Evolutionary conservation across 2,329 filamentous ascomycete species (phyloP), one percentile per base, ranked within the genome.

Genomic region (Neopestalotiopsis rosae): DNA sequence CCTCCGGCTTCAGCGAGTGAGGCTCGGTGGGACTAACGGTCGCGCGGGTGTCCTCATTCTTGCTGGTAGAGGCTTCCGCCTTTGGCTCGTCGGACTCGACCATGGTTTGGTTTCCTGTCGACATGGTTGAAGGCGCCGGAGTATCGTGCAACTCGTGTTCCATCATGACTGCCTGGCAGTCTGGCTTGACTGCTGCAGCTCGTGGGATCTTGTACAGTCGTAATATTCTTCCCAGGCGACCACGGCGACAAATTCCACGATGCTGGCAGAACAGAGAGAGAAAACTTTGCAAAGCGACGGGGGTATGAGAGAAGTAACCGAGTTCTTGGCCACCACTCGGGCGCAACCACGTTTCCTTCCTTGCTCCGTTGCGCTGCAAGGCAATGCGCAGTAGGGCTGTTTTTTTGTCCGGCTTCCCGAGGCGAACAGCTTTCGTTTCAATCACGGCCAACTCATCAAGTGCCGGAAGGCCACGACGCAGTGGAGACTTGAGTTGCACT

Each of bases 101-200:
- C 34, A 38, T 40, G 30, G 28, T 38, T 17, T 63, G 14, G 34
- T 63, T 34, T 63, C 42, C 62, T 52, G 45, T 28, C 34, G 62
- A 65, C 38, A 45, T 42, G 5, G 62, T 52, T 6, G 62, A 65
- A 10, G 17, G 20, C 42, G 38, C 42, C 13, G 62, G 62, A 17
- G 62, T 65, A 38, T 65, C 34, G 62, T 30, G 12, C 17, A 49
- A 17, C 45, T 65, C 24, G 42, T 65, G 24, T 13, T 45, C 62
- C 62, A 52, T 63, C 61, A 42, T 63, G 20, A 61, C 57, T 30
- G 28, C 32, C 12, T 38, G 10, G 57, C 57, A 61, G 57, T 38
- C 57, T 61, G 7, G 12, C 57, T 38, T 38, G 57, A 61, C 57
- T 61, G 45, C n/a, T n/a, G 20, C 45, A 4, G 45, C 45, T 52